These are phyloP conservation scores for Lipomyces orientalis DNA, from an alignment of 805 yeast genomes.

Conservation along the genomic window DNA sequence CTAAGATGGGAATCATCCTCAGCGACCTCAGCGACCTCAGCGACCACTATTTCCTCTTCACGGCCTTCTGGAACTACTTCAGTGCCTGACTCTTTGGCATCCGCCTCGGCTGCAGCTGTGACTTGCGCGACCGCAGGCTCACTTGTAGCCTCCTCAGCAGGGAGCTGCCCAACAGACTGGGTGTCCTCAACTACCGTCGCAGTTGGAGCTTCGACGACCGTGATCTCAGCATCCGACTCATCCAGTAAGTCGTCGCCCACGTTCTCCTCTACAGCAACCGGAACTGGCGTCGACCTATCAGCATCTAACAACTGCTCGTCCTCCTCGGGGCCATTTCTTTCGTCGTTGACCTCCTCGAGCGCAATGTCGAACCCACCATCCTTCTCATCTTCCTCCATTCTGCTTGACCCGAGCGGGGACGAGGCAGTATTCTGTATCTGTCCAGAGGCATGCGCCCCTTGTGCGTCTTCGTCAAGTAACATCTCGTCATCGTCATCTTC, in stretches of 20 bases:
- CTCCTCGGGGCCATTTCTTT: background rate
- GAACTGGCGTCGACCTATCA: constrained; percentile 1
- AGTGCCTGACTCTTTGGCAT: background rate
- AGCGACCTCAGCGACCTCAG: constrained; percentile 9
- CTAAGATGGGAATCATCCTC: background rate
- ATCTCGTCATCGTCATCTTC: constrained; percentile 26
- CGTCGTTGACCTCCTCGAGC: background rate
- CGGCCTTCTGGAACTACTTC: background rate
- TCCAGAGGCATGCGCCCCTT: background rate
- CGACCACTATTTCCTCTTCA: background rate
- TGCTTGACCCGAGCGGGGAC: background rate
- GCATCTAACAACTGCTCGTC: constrained; percentile 4
- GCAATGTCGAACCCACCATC: constrained; percentile 2
- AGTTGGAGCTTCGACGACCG: background rate
- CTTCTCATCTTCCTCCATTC: constrained; percentile 13
- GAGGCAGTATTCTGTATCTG: background rate
- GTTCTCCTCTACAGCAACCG: background rate
- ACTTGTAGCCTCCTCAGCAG: background rate
- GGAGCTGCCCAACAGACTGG: background rate
- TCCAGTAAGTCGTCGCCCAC: background rate
- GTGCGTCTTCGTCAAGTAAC: constrained; percentile 20
- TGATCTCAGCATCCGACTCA: background rate
- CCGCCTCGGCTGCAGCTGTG: background rate
- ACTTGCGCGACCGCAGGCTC: constrained; percentile 6
- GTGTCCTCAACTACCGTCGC: constrained; percentile 1